Evolutionary conservation across 805 yeast genomes (phyloP), one percentile per base, ranked within the genome.

Genomic region (Kluyveromyces starmeri): DNA sequence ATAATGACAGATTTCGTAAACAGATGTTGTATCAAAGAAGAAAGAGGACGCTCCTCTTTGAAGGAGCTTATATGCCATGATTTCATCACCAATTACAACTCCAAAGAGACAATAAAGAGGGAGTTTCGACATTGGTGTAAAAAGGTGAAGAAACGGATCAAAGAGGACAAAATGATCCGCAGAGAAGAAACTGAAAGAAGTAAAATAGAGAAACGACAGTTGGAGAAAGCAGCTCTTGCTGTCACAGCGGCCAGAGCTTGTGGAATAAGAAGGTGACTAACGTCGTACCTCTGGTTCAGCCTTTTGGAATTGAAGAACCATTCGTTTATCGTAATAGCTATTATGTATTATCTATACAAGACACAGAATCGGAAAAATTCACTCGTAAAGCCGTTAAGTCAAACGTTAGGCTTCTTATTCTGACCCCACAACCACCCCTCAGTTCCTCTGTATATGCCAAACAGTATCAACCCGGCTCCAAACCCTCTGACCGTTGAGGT

Each of bases 1-100:
- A 73, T 47, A 22, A 62, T 88, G 43, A 71, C 83, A 43, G 67
- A 67, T 32, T 84, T 88, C 53, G 79, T 89, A 12, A 78, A 76
- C 42, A 59, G 70, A 25, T 88, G 96, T 48, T 65, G 86, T 48
- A 66, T 73, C 28, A 83, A 80, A 51, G 86, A 81, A 42, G 83
- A 77, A 28, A 47, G 51, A 8, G 70, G 67, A 34, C 66, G 98
- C 39, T 75, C 82, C 15, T 75, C 79, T 0, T 94, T 95, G 0
- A 70, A 72, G 44, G 85, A 82, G 28, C 59, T 92, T 17, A 60
- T 82, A 37, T 19, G 50, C 38, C 64, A 63, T 53, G 50, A 57
- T 36, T 48, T 60, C 46, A 50, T 62, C 11, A 15, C 39, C 22
- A 57, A 54, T 25, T 63, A 64, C 37, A 59, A 55, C 36, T 44